These are phyloP conservation scores for Sonneratia alba DNA, from an alignment of 345 rosid genomes.

Conservation along the genomic window DNA sequence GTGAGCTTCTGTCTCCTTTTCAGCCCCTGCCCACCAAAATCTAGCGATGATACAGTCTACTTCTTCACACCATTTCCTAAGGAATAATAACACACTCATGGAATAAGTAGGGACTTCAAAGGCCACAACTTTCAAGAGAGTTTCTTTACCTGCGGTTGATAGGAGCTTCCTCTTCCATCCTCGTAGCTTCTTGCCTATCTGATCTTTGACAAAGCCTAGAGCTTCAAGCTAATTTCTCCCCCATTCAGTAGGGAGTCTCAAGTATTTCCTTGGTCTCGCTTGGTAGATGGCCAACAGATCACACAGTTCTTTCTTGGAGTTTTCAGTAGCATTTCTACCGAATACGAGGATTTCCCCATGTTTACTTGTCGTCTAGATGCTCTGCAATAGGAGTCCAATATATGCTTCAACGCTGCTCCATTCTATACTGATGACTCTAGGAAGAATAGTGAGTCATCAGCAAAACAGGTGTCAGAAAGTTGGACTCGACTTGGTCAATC, in stretches of 20 bases:
- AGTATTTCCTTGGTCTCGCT: conserved; percentile 18
- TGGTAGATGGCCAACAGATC: too few species aligned
- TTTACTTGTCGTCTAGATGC: neutral
- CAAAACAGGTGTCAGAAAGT: too few species aligned
- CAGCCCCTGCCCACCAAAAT: neutral
- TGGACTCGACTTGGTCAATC: too few species aligned
- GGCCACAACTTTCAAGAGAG: neutral
- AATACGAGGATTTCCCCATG: neutral
- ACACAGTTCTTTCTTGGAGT: too few species aligned
- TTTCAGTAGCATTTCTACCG: too few species aligned
- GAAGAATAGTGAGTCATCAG: too few species aligned
- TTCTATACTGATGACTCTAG: too few species aligned
- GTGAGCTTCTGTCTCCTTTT: neutral
- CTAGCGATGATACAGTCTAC: neutral
- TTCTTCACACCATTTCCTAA: neutral
- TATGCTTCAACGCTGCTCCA: too few species aligned
- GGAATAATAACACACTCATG: neutral
- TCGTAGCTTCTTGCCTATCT: neutral
- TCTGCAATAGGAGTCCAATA: too few species aligned
- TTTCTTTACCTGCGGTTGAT: neutral
- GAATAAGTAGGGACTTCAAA: neutral
- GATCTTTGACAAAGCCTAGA: neutral
- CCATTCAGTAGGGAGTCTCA: neutral
- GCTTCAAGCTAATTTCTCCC: neutral
- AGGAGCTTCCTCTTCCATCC: neutral